Percentiles rank a stretch among this genome's conserved stretches.
phyloP scores from a whole-genome alignment of 225 moss, liverwort and hornwort genomes.

The Pseudoscleropodium purum region DNA sequence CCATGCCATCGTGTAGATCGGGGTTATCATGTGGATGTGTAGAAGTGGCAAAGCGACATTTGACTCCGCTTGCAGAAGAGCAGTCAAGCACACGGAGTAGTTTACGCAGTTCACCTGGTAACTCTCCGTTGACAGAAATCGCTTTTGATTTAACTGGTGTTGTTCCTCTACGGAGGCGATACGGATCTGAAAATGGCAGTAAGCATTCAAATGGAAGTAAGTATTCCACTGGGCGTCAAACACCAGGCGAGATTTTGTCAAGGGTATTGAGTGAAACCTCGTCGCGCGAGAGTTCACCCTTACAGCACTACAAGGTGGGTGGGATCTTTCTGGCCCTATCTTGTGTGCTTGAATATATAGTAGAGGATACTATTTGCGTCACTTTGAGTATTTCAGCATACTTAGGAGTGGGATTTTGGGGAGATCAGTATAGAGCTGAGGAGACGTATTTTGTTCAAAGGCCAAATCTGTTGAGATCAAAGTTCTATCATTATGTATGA shows the following conservation, averaged over 20 bases:
- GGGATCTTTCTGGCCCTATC: background rate
- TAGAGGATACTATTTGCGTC: background rate
- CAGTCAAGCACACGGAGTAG: slow-evolving; percentile 17
- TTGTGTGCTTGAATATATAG: background rate
- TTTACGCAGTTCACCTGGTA: slow-evolving; percentile 24
- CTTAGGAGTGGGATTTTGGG: background rate
- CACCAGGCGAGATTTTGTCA: slow-evolving; percentile 26
- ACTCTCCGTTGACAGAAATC: slow-evolving; percentile 18
- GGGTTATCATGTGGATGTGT: slow-evolving; percentile 70
- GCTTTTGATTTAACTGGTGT: slow-evolving; percentile 25
- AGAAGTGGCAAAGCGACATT: slow-evolving; percentile 41
- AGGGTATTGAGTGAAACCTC: slow-evolving; percentile 28
- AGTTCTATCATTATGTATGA: background rate
- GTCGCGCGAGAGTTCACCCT: slow-evolving; percentile 14
- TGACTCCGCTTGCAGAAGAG: slow-evolving; percentile 45
- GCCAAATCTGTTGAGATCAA: background rate
- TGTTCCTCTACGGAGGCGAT: slow-evolving; percentile 58
- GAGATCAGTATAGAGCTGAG: background rate
- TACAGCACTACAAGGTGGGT: slow-evolving; percentile 23
- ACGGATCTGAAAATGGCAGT: slow-evolving; percentile 34
- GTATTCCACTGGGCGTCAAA: slow-evolving; percentile 2
- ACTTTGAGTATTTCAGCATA: background rate
- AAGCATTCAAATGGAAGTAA: slow-evolving; percentile 14
- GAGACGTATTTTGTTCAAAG: background rate
- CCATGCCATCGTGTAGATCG: slow-evolving; percentile 14